Base-by-base conservation (phyloP, 2,329 filamentous ascomycete genomes). In the Beauveria sp. region DNA sequence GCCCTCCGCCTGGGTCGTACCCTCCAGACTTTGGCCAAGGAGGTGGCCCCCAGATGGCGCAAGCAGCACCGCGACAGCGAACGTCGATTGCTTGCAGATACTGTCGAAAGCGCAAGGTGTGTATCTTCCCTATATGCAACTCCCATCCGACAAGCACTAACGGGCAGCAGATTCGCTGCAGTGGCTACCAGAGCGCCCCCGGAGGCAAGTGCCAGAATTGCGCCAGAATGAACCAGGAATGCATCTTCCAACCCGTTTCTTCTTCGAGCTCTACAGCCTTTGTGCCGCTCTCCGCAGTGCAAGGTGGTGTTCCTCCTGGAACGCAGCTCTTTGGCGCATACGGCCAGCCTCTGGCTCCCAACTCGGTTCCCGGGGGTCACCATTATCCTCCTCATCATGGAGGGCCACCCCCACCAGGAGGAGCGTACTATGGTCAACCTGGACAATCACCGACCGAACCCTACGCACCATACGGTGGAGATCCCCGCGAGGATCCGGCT, bases 151-250 rank as follows among this genome's bases (percentile, higher is more conserved):
- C 44, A 34, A 14, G n/a, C 18, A 54, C 53, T 61, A 46, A 56
- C 16, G 18, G 4, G 18, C 41, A 5, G 24, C 46, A 85, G 82
- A 85, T 85, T 64, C 81, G 83, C 43, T 85, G 83, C 73, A 85
- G 82, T 63, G 83, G 83, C 30, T 84, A 84, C 64, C 79, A 82
- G 62, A 84, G 81, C 63, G 82, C 80, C 0, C 79, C 80, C 0
- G 82, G 82, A 22, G 83, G 82, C 12, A 84, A 84, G 64, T 85
- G 83, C 65, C 79, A 82, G 59, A 85, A 85, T 66, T 85, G 83
- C 66, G 81, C 82, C 44, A 82, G 84, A 64, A 84, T 84, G 73
- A 82, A 83, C 54, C 83, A 85, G 65, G 82, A 85, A 63, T 85
- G 83, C 63, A 77, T 85, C 16, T 85, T 85, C 62, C 82, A 85